Percentiles rank a stretch among this genome's conserved stretches.
phyloP scores from a whole-genome alignment of 208 protist species.

The Trypanosoma scelopori region DNA sequence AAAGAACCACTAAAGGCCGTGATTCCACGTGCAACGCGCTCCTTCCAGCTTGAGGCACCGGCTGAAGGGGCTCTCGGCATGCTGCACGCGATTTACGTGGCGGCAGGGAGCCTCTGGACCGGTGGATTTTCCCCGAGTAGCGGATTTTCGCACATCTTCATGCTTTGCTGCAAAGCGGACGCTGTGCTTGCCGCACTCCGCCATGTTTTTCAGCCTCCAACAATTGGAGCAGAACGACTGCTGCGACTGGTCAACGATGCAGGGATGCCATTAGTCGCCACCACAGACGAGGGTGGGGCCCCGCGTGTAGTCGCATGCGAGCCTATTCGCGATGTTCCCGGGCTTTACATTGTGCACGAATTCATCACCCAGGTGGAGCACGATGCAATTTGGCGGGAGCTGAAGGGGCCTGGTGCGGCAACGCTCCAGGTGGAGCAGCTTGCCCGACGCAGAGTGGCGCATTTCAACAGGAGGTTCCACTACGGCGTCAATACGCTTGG shows the following conservation, averaged over 20 bases:
- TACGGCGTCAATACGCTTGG: slow-evolving; percentile 70
- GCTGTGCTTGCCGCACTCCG: slow-evolving; percentile 14
- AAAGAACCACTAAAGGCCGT: background rate
- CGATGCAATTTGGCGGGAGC: slow-evolving; percentile 42
- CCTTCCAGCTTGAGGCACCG: background rate
- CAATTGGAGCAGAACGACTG: slow-evolving; percentile 19
- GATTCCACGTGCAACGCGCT: background rate
- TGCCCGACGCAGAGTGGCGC: slow-evolving; percentile 59
- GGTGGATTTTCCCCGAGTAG: slow-evolving; percentile 10
- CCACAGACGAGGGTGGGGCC: background rate
- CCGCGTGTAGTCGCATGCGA: slow-evolving; percentile 21
- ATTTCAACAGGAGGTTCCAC: slow-evolving; percentile 82
- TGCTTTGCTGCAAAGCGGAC: slow-evolving; percentile 24
- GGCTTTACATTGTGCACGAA: slow-evolving; percentile 51
- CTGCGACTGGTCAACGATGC: background rate
- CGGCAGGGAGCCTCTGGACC: slow-evolving; percentile 14
- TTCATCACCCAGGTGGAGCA: slow-evolving; percentile 68
- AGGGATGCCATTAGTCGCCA: background rate
- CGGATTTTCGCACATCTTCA: slow-evolving; percentile 20
- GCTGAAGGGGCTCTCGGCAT: background rate
- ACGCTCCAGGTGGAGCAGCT: slow-evolving; percentile 47
- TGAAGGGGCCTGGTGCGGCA: slow-evolving; percentile 24
- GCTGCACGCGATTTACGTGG: slow-evolving; percentile 19
- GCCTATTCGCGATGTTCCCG: slow-evolving; percentile 39
- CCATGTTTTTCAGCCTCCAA: slow-evolving; percentile 29